These are phyloP conservation scores for Stereum hirsutum DNA, from an alignment of 1,284 basidiomycete species.

Conservation along the genomic window DNA sequence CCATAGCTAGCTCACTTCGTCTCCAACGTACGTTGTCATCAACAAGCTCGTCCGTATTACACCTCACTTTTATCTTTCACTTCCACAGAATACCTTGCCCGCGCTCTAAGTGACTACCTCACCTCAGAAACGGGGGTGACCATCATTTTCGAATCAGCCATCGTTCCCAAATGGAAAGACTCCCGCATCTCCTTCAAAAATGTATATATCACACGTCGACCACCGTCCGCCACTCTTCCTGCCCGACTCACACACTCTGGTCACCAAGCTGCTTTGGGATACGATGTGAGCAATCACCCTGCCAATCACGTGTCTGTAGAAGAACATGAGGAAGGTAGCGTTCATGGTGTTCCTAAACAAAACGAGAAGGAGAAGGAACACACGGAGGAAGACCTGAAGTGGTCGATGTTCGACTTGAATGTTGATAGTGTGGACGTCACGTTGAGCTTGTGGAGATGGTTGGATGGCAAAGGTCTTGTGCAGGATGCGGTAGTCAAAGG, in stretches of 20 bases:
- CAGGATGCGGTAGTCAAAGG: slow-evolving; percentile 90
- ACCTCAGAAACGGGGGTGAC: slow-evolving; percentile 91
- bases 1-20: slow-evolving; percentile 83
- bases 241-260: slow-evolving; percentile 16
- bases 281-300: slow-evolving; percentile 70
- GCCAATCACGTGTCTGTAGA: slow-evolving; percentile 50
- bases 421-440: slow-evolving; percentile 96
- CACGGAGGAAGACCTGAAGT: slow-evolving; percentile 50
- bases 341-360: too few species aligned
- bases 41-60: neutral
- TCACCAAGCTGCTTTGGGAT: slow-evolving; percentile 53
- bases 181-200: slow-evolving; percentile 95
- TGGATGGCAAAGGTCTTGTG: slow-evolving; percentile 92
- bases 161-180: slow-evolving; percentile 97
- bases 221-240: slow-evolving; percentile 22
- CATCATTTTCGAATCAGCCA: slow-evolving; percentile 95
- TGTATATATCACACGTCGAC: slow-evolving; percentile 87
- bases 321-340: slow-evolving; percentile 38
- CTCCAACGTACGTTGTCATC: slow-evolving; percentile 60
- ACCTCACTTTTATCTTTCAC: neutral
- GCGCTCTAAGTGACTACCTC: slow-evolving; percentile 86
- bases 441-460: slow-evolving; percentile 87
- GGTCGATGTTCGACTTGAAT: slow-evolving; percentile 85
- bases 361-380: slow-evolving; percentile 9
- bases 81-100: slow-evolving; percentile 73